Percentiles rank a stretch among this genome's conserved stretches.
These are phyloP conservation scores for Candida sithepensis DNA, from an alignment of 805 yeast genomes.

Conservation along the genomic window DNA sequence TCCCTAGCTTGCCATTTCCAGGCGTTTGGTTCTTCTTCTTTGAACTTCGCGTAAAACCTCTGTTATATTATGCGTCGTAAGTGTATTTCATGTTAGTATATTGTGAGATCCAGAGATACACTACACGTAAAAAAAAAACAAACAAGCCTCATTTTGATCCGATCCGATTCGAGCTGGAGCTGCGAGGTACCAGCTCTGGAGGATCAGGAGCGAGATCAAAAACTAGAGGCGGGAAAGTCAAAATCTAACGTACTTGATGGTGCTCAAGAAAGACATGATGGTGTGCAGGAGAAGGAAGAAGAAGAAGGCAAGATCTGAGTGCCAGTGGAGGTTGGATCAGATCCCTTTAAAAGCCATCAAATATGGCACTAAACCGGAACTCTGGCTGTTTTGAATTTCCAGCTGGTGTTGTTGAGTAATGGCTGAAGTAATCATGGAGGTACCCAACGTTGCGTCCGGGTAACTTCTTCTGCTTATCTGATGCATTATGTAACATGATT, in stretches of 20 bases:
- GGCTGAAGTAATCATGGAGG: too few species aligned
- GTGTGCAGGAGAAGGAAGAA: too few species aligned
- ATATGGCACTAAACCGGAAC: neutral
- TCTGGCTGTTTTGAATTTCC: neutral
- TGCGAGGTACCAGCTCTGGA: too few species aligned
- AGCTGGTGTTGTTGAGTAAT: too few species aligned
- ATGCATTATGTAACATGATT: too few species aligned
- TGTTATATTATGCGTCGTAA: slow-evolving; percentile 12
- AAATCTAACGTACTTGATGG: slow-evolving; percentile 32
- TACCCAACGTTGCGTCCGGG: too few species aligned
- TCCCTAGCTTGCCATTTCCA: slow-evolving; percentile 20
- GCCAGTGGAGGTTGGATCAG: too few species aligned
- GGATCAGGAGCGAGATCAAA: too few species aligned
- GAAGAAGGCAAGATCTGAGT: too few species aligned
- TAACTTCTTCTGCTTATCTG: neutral
- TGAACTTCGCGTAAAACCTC: slow-evolving; percentile 56
- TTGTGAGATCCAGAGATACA: neutral
- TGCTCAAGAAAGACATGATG: slow-evolving; percentile 38
- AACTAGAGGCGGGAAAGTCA: too few species aligned
- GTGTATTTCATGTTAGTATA: neutral
- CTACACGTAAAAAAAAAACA: neutral
- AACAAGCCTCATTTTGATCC: neutral
- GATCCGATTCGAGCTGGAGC: neutral
- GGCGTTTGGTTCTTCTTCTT: slow-evolving; percentile 30
- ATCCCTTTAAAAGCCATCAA: too few species aligned